Evolutionary conservation across 768 basidiomycete genomes (phyloP).

Genomic region (Boletellus sp.): DNA sequence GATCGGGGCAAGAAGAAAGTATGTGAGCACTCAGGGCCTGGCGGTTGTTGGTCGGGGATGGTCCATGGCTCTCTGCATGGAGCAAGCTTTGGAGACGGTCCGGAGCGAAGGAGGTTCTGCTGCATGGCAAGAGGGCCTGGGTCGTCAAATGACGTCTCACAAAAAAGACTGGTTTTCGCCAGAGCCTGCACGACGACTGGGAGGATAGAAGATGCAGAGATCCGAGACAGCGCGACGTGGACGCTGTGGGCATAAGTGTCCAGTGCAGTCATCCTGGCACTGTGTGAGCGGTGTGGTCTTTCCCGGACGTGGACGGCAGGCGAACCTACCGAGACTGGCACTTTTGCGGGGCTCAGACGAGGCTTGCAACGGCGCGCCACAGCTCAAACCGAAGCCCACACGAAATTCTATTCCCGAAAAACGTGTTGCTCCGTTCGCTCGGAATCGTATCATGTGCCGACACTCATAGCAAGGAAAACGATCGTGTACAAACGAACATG

Average conservation of each 20-base stretch:
- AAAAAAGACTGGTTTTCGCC: slow-evolving; percentile 12
- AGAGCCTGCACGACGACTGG: slow-evolving; percentile 31
- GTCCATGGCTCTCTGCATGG: neutral
- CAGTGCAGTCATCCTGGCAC: slow-evolving; percentile 65
- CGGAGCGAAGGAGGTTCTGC: slow-evolving; percentile 3
- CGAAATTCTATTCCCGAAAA: neutral
- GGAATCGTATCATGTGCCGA: slow-evolving; percentile 12
- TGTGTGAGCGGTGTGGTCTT: slow-evolving; percentile 6
- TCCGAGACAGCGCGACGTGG: slow-evolving; percentile 63
- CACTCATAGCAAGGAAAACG: slow-evolving; percentile 41
- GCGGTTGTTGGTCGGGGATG: neutral
- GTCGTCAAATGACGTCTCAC: slow-evolving; percentile 6
- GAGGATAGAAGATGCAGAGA: slow-evolving; percentile 32
- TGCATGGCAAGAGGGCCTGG: neutral
- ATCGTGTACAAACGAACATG: slow-evolving; percentile 34
- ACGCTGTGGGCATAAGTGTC: slow-evolving; percentile 80
- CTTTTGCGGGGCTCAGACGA: slow-evolving; percentile 14
- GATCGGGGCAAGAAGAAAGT: neutral
- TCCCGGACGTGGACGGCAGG: neutral
- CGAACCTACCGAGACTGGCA: slow-evolving; percentile 45
- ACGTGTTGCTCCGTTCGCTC: neutral
- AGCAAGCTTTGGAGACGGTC: neutral
- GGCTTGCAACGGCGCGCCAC: neutral
- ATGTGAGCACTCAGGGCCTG: neutral
- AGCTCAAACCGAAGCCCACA: neutral